Percentiles rank a stretch among this genome's conserved stretches.
Evolutionary conservation across 2,329 filamentous ascomycete species (phyloP).

Genomic region (Alternaria arbusti): DNA sequence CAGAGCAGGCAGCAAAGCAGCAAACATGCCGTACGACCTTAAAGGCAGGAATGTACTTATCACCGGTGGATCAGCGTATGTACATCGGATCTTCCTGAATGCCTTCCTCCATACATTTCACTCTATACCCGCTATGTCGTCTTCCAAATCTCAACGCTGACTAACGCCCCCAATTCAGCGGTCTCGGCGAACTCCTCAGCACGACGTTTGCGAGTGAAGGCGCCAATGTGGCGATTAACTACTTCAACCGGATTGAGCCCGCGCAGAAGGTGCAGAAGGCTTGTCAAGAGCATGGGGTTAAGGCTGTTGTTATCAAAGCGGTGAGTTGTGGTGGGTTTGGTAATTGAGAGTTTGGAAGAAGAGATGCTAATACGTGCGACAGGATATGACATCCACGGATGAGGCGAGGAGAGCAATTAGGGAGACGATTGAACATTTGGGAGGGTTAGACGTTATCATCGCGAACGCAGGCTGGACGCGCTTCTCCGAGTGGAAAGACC

Average conservation of each 20-base stretch:
- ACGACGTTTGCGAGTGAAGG: conserved; percentile 72
- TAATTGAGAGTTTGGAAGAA: no score
- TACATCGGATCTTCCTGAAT: background rate
- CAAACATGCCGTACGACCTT: conserved; percentile 66
- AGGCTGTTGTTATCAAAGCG: conserved; percentile 65
- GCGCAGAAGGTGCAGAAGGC: conserved; percentile 66
- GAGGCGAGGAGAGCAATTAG: conserved; percentile 67
- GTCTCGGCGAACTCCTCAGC: conserved; percentile 72
- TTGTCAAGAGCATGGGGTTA: conserved; percentile 60
- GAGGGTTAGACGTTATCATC: conserved; percentile 76
- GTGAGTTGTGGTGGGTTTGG: conserved; percentile 46
- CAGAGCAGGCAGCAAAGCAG: background rate
- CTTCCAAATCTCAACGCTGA: no score
- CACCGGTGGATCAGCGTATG: conserved; percentile 68
- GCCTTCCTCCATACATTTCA: background rate
- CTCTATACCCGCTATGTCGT: background rate
- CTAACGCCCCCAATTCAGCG: conserved; percentile 53
- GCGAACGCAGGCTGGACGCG: conserved; percentile 76
- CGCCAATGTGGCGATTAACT: conserved; percentile 76
- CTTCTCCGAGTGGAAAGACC: conserved; percentile 63
- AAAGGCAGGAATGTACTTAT: conserved; percentile 68
- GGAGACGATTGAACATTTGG: conserved; percentile 65
- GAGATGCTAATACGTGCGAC: background rate
- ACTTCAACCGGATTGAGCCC: conserved; percentile 65
- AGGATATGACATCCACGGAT: conserved; percentile 66